Evolutionary conservation across 1,139 yeast species (phyloP).

Genomic region (Scheffersomyces insectosa): DNA sequence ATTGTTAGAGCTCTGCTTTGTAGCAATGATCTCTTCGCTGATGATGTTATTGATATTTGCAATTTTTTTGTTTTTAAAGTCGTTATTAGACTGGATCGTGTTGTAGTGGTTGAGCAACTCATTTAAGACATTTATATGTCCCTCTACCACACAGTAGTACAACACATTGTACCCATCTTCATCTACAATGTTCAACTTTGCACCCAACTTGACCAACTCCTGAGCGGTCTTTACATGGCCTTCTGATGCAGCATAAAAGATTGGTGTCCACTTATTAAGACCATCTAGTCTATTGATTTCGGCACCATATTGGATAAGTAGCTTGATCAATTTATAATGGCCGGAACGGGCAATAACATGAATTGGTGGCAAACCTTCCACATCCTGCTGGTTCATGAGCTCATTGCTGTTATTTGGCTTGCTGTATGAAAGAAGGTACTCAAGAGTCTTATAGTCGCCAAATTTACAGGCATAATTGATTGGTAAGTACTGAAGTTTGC

Average conservation of each 20-base stretch:
- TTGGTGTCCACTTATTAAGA: conserved; percentile 90
- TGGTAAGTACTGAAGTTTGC: conserved; percentile 68
- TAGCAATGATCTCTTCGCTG: conserved; percentile 2
- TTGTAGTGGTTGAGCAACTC: conserved; percentile 46
- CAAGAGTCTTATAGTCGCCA: conserved; percentile 74
- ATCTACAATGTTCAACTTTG: conserved; percentile 71
- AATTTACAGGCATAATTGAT: conserved; percentile 86
- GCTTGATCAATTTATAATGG: conserved; percentile 62
- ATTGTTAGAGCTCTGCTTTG: neutral
- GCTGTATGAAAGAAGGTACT: conserved; percentile 48
- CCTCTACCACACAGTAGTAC: conserved; percentile 92
- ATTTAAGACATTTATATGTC: conserved; percentile 78
- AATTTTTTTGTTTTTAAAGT: neutral
- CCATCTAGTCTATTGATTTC: conserved; percentile 80
- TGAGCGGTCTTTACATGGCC: conserved; percentile 75
- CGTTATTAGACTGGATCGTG: conserved; percentile 1
- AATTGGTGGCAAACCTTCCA: conserved; percentile 84
- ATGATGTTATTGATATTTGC: conserved; percentile 1
- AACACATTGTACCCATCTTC: conserved; percentile 82
- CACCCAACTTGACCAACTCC: conserved; percentile 71
- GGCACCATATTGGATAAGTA: conserved; percentile 72
- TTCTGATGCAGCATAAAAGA: conserved; percentile 86
- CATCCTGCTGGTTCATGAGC: conserved; percentile 59
- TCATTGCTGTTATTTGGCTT: conserved; percentile 20
- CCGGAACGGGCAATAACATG: conserved; percentile 91